Percentiles rank a stretch among this genome's conserved stretches.
These are phyloP conservation scores for Dactylellina parvicollis DNA, from an alignment of 2,329 filamentous ascomycete genomes.

Conservation along the genomic window DNA sequence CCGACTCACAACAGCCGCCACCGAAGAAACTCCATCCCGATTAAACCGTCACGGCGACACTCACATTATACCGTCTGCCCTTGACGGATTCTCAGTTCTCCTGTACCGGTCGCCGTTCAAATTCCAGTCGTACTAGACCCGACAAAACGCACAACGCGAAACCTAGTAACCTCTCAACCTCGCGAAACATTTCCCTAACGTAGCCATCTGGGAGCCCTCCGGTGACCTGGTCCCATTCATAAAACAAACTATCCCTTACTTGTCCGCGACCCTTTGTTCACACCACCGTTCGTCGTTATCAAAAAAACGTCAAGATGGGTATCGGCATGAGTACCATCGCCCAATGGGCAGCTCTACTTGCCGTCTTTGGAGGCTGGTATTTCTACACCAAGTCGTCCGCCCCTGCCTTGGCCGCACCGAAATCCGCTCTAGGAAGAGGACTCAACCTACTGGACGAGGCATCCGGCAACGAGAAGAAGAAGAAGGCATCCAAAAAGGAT, in stretches of 20 bases:
- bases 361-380: slow-evolving; percentile 37
- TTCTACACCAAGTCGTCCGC: slow-evolving; percentile 21
- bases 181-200: too few species aligned
- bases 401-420: slow-evolving; percentile 19
- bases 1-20: too few species aligned
- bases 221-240: too few species aligned
- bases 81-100: too few species aligned
- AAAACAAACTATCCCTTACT: background rate
- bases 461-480: slow-evolving; percentile 49
- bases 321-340: slow-evolving; percentile 51
- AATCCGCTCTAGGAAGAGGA: slow-evolving; percentile 9
- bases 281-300: background rate
- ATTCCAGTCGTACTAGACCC: slow-evolving; percentile 12
- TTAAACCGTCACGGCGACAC: too few species aligned
- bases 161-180: background rate
- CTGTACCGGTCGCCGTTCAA: background rate
- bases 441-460: slow-evolving; percentile 22
- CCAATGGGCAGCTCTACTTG: slow-evolving; percentile 41
- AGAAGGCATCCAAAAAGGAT: slow-evolving; percentile 39
- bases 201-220: too few species aligned
- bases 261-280: too few species aligned
- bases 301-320: slow-evolving; percentile 27
- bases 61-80: too few species aligned
- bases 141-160: slow-evolving; percentile 39
- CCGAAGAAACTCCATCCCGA: too few species aligned